Evolutionary conservation across 139 green algal genomes (phyloP).

Genomic region (Picochlorum sp.): DNA sequence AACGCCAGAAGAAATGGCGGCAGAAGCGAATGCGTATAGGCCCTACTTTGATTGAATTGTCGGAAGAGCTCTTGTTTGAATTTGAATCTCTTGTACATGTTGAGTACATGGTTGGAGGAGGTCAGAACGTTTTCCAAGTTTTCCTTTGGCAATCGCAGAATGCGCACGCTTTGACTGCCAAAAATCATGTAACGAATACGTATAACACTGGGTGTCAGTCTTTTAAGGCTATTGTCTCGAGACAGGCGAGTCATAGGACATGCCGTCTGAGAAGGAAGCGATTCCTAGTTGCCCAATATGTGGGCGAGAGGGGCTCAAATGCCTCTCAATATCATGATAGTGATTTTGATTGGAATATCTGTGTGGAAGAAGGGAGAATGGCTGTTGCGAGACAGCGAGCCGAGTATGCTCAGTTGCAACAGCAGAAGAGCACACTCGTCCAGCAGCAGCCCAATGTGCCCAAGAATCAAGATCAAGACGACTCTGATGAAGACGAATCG

Average conservation of each 20-base stretch:
- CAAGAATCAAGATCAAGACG: background rate
- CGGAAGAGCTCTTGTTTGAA: too few species aligned
- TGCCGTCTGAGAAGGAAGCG: background rate
- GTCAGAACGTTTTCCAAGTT: too few species aligned
- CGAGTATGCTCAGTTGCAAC: background rate
- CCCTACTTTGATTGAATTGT: background rate
- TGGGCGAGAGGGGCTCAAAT: background rate
- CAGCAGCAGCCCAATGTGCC: background rate
- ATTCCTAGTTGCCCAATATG: background rate
- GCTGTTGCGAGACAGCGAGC: slow-evolving; percentile 29
- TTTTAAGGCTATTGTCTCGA: too few species aligned
- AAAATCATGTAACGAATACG: too few species aligned
- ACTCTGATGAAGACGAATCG: background rate
- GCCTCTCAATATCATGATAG: slow-evolving; percentile 48
- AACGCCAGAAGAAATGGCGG: slow-evolving; percentile 71
- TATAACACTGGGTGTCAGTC: too few species aligned
- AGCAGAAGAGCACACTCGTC: background rate
- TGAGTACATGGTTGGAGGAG: too few species aligned
- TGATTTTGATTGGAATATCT: slow-evolving; percentile 53
- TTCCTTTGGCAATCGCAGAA: too few species aligned
- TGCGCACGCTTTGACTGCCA: too few species aligned
- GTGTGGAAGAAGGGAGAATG: slow-evolving; percentile 12
- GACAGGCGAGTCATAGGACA: too few species aligned
- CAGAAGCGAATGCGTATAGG: slow-evolving; percentile 55
- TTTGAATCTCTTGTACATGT: too few species aligned